These are phyloP conservation scores for Dunaliella primolecta DNA, from an alignment of 139 green algal genomes.

Conservation along the genomic window DNA sequence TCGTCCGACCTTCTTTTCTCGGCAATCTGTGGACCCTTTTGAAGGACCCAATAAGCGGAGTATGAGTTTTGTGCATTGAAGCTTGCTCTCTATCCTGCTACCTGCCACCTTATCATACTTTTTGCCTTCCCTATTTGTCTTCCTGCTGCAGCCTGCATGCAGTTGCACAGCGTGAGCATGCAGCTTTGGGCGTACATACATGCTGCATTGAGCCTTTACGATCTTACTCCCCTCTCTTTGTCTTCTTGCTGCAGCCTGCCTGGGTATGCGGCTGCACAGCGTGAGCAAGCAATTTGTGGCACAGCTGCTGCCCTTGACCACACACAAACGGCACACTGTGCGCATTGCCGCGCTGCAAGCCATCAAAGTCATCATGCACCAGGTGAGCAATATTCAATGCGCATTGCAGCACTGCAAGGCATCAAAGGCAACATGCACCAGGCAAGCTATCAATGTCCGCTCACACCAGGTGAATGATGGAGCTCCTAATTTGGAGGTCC, in stretches of 20 bases:
- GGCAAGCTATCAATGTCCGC: too few species aligned
- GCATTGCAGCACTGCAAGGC: background rate
- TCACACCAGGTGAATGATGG: too few species aligned
- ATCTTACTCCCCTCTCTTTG: too few species aligned
- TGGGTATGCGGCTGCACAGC: conserved; percentile 50
- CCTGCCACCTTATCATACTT: too few species aligned
- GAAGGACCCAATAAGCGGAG: too few species aligned
- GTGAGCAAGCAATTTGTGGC: conserved; percentile 58
- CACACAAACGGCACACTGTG: conserved; percentile 53
- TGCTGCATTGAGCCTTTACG: too few species aligned
- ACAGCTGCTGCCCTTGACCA: conserved; percentile 54
- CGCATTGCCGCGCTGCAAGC: conserved; percentile 54
- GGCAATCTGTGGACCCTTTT: too few species aligned
- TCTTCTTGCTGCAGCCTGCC: conserved; percentile 32
- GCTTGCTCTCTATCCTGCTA: too few species aligned
- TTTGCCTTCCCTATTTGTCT: too few species aligned
- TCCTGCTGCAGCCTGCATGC: conserved; percentile 36
- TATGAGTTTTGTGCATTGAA: too few species aligned
- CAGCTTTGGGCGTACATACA: conserved; percentile 59
- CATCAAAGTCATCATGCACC: conserved; percentile 49
- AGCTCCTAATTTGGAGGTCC: too few species aligned
- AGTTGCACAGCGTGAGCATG: conserved; percentile 49
- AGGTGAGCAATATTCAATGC: conserved; percentile 26
- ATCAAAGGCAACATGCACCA: background rate
- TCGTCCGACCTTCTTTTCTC: too few species aligned